Evolutionary conservation across 2,329 filamentous ascomycete species (phyloP), one percentile per base, ranked within the genome.

Genomic region (Calonectria pteridis): DNA sequence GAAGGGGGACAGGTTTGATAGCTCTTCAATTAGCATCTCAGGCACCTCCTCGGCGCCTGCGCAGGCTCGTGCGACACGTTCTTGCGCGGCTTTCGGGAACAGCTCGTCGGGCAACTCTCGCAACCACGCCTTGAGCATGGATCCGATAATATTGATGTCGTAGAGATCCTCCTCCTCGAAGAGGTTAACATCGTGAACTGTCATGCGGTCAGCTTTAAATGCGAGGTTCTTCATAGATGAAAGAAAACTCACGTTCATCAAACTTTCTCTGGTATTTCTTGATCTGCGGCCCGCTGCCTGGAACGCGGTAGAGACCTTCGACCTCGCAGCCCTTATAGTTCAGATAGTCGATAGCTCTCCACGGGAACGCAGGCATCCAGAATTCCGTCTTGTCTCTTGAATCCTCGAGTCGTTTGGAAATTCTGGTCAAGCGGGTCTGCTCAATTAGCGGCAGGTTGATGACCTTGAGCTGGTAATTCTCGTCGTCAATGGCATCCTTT

Each of bases 321-420:
- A 98, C 95, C 81, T 98, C 96, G 79, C 94, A 97, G 49, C 95
- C 95, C 82, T 97, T 97, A 85, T 96, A 97, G 84, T 98, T 98
- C 67, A 98, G 88, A 83, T 98, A 98, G 85, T 98, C 96, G 77
- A 98, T 98, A 72, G 95, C 97, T 76, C 96, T 91, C 94, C 96
- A 98, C 0, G 96, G 96, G 72, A 98, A 93, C 9, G 95, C 94
- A 16, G 96, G 96, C 96, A 98, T 98, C 96, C 96, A 98, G 82
- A 97, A 98, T 82, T 98, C 96, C 0, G 96, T 98, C 88, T 98
- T 98, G 82, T 98, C 96, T 75, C 93, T 91, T 13, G 96, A 98
- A 74, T 94, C 92, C 81, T 97, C 95, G 53, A 98, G 87, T 35
- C 94, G 92, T 84, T 96, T 97, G 10, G 95, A 97, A 82, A 98